These are phyloP conservation scores for Kodamaea derodonti DNA, from an alignment of 1,139 yeast species.

Conservation along the genomic window DNA sequence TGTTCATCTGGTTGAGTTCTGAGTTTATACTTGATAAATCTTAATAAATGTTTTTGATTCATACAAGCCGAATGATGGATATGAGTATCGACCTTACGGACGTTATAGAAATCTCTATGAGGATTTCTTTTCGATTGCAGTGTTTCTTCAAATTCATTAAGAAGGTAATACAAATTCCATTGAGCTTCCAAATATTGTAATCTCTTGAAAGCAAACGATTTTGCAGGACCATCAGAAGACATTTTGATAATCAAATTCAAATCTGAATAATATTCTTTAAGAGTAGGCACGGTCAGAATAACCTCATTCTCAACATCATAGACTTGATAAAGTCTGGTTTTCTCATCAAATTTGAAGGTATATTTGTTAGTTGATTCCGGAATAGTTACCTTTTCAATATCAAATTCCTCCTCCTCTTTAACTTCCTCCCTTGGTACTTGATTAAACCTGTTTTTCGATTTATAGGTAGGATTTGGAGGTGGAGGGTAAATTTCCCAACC, in stretches of 20 bases:
- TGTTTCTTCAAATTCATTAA: slow-evolving; percentile 91
- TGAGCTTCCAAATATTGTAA: slow-evolving; percentile 92
- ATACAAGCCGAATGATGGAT: slow-evolving; percentile 98
- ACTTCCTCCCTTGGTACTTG: slow-evolving; percentile 40
- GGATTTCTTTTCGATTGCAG: slow-evolving; percentile 72
- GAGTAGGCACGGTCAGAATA: slow-evolving; percentile 65
- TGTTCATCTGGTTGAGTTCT: slow-evolving; percentile 67
- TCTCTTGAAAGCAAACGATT: slow-evolving; percentile 92
- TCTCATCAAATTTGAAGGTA: slow-evolving; percentile 50
- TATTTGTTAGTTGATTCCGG: slow-evolving; percentile 56
- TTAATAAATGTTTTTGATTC: slow-evolving; percentile 94
- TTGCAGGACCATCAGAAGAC: slow-evolving; percentile 95
- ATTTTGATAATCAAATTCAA: slow-evolving; percentile 65
- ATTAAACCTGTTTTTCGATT: slow-evolving; percentile 56
- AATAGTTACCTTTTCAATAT: slow-evolving; percentile 54
- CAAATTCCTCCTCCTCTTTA: slow-evolving; percentile 47
- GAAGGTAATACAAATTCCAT: slow-evolving; percentile 85
- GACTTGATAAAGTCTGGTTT: slow-evolving; percentile 64
- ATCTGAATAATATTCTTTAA: slow-evolving; percentile 81
- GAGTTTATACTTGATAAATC: slow-evolving; percentile 88
- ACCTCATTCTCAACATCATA: slow-evolving; percentile 36
- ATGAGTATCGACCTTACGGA: slow-evolving; percentile 97
- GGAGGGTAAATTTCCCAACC: slow-evolving; percentile 85
- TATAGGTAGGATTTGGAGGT: slow-evolving; percentile 93
- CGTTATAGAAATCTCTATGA: slow-evolving; percentile 96